Conservation (phyloP, 805 yeast genomes). For the Hanseniaspora jakobsenii region DNA sequence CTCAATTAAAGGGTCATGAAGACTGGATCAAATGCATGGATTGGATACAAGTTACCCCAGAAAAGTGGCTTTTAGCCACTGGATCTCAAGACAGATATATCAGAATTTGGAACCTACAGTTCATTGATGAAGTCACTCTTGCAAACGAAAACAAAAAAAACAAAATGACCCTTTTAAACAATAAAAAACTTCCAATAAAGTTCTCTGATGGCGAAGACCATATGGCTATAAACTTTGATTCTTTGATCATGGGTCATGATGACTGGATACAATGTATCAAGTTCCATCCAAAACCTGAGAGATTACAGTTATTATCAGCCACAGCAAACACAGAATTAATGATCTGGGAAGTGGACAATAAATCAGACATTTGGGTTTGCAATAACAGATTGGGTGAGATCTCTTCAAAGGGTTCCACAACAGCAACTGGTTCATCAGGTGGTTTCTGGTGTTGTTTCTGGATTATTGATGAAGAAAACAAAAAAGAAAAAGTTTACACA, state of each 20-base stretch:
- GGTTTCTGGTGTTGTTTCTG: slow-evolving; percentile 63
- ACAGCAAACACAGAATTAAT: slow-evolving; percentile 89
- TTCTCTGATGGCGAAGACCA: slow-evolving; percentile 32
- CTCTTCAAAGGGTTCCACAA: slow-evolving; percentile 90
- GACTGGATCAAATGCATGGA: slow-evolving; percentile 82
- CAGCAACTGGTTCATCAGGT: slow-evolving; percentile 91
- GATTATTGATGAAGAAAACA: slow-evolving; percentile 34
- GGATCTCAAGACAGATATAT: slow-evolving; percentile 91
- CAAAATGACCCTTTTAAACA: slow-evolving; percentile 47
- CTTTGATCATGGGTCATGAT: slow-evolving; percentile 93
- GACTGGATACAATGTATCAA: slow-evolving; percentile 84
- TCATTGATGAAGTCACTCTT: slow-evolving; percentile 44
- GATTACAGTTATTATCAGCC: slow-evolving; percentile 55
- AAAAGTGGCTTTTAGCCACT: slow-evolving; percentile 59
- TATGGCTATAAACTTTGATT: slow-evolving; percentile 69
- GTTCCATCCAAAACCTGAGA: slow-evolving; percentile 50
- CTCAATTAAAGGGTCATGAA: slow-evolving; percentile 76
- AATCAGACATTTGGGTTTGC: slow-evolving; percentile 85
- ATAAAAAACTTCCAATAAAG: slow-evolving; percentile 49
- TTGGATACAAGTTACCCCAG: slow-evolving; percentile 39
- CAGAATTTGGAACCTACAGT: slow-evolving; percentile 72
- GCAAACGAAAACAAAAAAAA: slow-evolving; percentile 16
- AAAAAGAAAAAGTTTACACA: slow-evolving; percentile 49
- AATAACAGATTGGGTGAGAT: slow-evolving; percentile 75
- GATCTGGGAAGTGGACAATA: slow-evolving; percentile 82